A percentile compares a stretch with the other conserved stretches of the same genome.
phyloP scores from a whole-genome alignment of 768 basidiomycete species.

The Hericium rajendrae region DNA sequence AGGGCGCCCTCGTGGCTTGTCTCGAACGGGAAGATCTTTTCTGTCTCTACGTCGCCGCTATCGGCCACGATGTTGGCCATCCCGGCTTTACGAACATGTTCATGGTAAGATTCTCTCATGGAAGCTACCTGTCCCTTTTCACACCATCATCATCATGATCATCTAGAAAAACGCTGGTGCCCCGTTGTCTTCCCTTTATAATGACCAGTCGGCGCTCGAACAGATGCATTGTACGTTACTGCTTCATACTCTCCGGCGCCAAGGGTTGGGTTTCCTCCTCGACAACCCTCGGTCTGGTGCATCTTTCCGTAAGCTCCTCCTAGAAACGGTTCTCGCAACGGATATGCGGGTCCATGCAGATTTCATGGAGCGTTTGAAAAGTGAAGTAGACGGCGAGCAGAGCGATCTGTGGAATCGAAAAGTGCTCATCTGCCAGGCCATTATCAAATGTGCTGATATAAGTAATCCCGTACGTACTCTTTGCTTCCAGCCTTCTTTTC shows the following conservation, averaged over 20 bases:
- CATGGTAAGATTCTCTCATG: slow-evolving; percentile 46
- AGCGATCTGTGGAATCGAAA: slow-evolving; percentile 33
- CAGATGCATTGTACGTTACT: slow-evolving; percentile 84
- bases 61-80: slow-evolving; percentile 97
- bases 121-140: neutral
- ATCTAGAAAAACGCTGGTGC: slow-evolving; percentile 85
- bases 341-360: slow-evolving; percentile 89
- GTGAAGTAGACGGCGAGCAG: slow-evolving; percentile 33
- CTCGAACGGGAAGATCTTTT: slow-evolving; percentile 69
- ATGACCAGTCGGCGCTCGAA: slow-evolving; percentile 80
- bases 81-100: slow-evolving; percentile 91
- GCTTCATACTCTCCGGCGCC: slow-evolving; percentile 66
- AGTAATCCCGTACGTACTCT: slow-evolving; percentile 80
- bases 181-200: slow-evolving; percentile 76
- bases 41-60: slow-evolving; percentile 79
- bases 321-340: slow-evolving; percentile 78
- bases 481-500: neutral
- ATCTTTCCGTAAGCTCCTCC: slow-evolving; percentile 65
- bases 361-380: slow-evolving; percentile 66
- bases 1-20: slow-evolving; percentile 18
- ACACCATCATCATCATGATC: slow-evolving; percentile 9
- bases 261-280: slow-evolving; percentile 63
- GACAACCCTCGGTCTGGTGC: slow-evolving; percentile 41
- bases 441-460: slow-evolving; percentile 97
- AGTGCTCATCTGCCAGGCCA: slow-evolving; percentile 74